Base-by-base conservation (phyloP, 2,329 filamentous ascomycete species). In the Calonectria hawksworthii region DNA sequence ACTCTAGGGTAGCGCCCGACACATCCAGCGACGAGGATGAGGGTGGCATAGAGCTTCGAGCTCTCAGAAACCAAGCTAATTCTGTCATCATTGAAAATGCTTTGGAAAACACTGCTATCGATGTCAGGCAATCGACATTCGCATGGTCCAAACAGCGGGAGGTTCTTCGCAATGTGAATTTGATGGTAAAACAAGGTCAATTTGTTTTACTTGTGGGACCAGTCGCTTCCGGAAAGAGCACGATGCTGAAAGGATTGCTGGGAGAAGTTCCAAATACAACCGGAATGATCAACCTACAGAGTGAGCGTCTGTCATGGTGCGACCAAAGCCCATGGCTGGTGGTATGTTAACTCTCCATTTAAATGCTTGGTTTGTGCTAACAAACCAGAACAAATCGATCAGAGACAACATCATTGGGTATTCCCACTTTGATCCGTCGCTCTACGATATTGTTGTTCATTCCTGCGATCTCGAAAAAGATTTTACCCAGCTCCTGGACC, bases 191-290 rank as follows among this genome's bases (percentile, higher is more conserved):
- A 3, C 68, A 74, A 0, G 80, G 77, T 4, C 77, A 83, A 5
- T 81, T 89, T 11, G 86, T 82, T 11, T 82, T 89, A 5, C 76
- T 89, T 0, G 79, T 87, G 13, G 87, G 87, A 0, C 86, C 87
- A 1, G 81, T 89, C 5, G 88, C 85, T 0, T 86, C 84, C 1
- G 88, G 88, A 0, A 89, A 89, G 74, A 87, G 85, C 0, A 86
- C 87, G 0, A 75, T 89, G 0, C 84, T 87, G 74, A 86, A 86
- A 67, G 83, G 83, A 0, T 77, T 89, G 0, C 79, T 86, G 0
- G 84, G 84, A 16, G 84, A 85, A 59, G 75, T 83, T 0, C 75
- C 81, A 2, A 47, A 75, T 4, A 68, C 67, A 2, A 70, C 68
- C 1, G 84, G 84, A 0, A 64, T 28, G 1, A 64, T 84, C 0